Conservation (phyloP, 495 filamentous ascomycete species). For the Rostrohypoxylon terebratum region DNA sequence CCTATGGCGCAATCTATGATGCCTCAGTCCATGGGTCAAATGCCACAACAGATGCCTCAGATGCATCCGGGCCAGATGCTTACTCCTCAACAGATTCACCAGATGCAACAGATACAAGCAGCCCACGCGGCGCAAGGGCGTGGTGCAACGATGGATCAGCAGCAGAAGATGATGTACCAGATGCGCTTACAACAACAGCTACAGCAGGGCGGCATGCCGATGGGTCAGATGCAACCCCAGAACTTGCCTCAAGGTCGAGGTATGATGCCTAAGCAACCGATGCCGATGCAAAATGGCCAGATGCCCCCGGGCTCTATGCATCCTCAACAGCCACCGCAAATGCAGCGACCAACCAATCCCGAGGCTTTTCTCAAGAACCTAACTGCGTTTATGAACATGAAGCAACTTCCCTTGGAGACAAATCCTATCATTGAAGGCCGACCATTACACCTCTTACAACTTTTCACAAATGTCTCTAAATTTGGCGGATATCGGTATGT, state of each 20-base stretch:
- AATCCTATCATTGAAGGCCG: conserved; percentile 78
- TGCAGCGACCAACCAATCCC: conserved; percentile 56
- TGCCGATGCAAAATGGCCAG: conserved; percentile 60
- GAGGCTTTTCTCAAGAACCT: conserved; percentile 83
- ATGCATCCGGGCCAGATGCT: conserved; percentile 54
- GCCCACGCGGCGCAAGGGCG: conserved; percentile 65
- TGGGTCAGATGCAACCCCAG: conserved; percentile 58
- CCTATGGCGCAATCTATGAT: conserved; percentile 60
- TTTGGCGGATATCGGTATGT: conserved; percentile 80
- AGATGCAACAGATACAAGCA: conserved; percentile 59
- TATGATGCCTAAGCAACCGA: conserved; percentile 63
- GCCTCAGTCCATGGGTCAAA: conserved; percentile 58
- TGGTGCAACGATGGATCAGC: conserved; percentile 66
- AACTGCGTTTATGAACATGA: conserved; percentile 74
- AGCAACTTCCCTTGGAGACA: conserved; percentile 74
- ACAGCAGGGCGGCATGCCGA: conserved; percentile 67
- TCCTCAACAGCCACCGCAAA: conserved; percentile 52
- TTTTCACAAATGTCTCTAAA: conserved; percentile 81
- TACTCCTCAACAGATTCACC: conserved; percentile 51
- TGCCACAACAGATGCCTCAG: conserved; percentile 55
- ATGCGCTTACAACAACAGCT: conserved; percentile 78
- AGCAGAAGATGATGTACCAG: conserved; percentile 70
- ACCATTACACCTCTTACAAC: conserved; percentile 73
- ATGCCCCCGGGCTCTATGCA: conserved; percentile 59
- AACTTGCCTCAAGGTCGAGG: conserved; percentile 59